Evolutionary conservation across 2,329 filamentous ascomycete genomes (phyloP), one percentile per base, ranked within the genome.

Genomic region (Nectriaceae sp.): DNA sequence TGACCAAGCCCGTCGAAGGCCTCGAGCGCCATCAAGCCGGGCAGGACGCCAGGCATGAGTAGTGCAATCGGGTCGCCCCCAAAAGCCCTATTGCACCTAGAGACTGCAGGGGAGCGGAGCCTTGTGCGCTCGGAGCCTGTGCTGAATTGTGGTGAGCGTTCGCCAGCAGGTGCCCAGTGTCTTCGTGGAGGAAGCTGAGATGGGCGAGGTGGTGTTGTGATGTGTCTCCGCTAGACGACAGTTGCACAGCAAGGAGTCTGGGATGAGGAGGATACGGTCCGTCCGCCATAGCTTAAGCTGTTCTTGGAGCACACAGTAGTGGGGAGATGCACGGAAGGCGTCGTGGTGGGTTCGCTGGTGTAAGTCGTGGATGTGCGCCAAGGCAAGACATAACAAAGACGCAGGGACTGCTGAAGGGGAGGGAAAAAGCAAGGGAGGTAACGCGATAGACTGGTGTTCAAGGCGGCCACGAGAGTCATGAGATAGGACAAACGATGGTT

Each of bases 281-380:
- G 53, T 46, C 55, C 50, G 52, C 55, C 55, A 53, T 42, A 29
- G 29, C 42, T 42, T 38, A n/a, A n/a, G n/a, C n/a, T n/a, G 24
- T 53, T 6, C 24, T 13, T 29, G 6, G 13, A 6, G 24, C 24
- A 29, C 24, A 13, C 6, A 29, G 24, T 13, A 29, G 24, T 29
- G 24, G 24, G 13, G 24, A 6, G 13, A 13, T 29, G 24, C 24
- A 13, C 33, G 5, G 33, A 51, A 45, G 44, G 47, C 44, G 50
- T 48, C 22, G 44, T 16, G 38, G 45, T 26, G 44, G 21, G 40
- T 45, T 50, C 39, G 46, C 46, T 22, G 46, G 49, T 52, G 42
- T 33, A 47, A 50, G 45, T 48, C 42, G 50, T 43, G 47, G 47
- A 46, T 40, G 56, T 50, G 50, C 45, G 26, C 50, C 42, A 44